These are phyloP conservation scores for Pichia terricola DNA, from an alignment of 1,139 yeast species.

Conservation along the genomic window DNA sequence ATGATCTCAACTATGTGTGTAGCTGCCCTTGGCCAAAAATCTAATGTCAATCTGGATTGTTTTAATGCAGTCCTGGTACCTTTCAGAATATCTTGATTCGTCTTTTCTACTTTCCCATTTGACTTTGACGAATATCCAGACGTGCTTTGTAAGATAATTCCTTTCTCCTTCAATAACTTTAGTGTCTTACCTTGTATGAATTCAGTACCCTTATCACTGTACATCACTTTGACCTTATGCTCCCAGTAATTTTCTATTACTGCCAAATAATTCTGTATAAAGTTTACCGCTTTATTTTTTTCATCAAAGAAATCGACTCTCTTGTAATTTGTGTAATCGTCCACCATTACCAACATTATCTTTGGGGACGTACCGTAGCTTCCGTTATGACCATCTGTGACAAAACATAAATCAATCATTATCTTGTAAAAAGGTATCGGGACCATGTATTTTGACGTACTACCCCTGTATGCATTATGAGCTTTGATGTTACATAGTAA, in stretches of 20 bases:
- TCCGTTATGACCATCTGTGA: background rate
- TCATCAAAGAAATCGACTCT: background rate
- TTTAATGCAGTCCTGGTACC: background rate
- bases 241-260: background rate
- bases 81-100: background rate
- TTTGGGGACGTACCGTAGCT: background rate
- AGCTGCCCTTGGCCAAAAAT: background rate
- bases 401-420: background rate
- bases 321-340: background rate
- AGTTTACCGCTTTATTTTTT: background rate
- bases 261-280: background rate
- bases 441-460: background rate
- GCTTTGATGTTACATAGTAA: background rate
- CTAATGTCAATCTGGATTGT: background rate
- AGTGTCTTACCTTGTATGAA: background rate
- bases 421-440: background rate
- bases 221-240: background rate
- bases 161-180: background rate
- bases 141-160: background rate
- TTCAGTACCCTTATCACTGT: background rate
- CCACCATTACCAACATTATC: background rate
- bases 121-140: background rate
- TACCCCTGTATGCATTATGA: background rate
- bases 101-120: background rate
- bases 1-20: background rate